A percentile compares a stretch with the other conserved stretches of the same genome.
phyloP scores from a whole-genome alignment of 208 protist species.

The Zelonia costaricensis region DNA sequence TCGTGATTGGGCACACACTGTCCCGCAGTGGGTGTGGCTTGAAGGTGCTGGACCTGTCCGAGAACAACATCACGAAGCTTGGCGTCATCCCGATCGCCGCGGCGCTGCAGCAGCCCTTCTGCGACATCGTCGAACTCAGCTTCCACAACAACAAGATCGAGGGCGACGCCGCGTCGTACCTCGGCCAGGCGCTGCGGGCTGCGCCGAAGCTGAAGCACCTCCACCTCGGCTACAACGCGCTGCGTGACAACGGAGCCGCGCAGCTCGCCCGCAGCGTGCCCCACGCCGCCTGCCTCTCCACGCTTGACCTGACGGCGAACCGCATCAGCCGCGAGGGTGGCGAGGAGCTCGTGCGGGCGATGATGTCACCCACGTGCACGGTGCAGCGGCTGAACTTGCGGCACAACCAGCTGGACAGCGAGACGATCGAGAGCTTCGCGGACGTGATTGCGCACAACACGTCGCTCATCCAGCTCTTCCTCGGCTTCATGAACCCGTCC shows the following conservation, averaged over 20 bases:
- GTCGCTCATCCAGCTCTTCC: constrained; percentile 89
- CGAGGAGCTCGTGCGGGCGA: constrained; percentile 55
- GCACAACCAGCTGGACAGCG: constrained; percentile 82
- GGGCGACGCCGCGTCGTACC: constrained; percentile 61
- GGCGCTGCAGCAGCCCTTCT: constrained; percentile 57
- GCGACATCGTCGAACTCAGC: constrained; percentile 82
- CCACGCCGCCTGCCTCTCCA: constrained; percentile 48
- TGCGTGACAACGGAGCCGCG: constrained; percentile 74
- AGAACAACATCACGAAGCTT: constrained; percentile 84
- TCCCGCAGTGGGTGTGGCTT: constrained; percentile 73
- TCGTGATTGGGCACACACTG: constrained; percentile 77
- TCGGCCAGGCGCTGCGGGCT: constrained; percentile 57
- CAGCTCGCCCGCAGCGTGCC: constrained; percentile 71
- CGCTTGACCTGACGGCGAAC: constrained; percentile 88
- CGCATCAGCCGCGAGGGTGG: constrained; percentile 77
- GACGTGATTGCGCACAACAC: constrained; percentile 70
- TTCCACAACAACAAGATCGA: constrained; percentile 92
- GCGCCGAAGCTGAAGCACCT: constrained; percentile 78
- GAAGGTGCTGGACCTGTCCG: constrained; percentile 87
- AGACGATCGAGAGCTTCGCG: constrained; percentile 61
- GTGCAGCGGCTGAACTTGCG: constrained; percentile 87
- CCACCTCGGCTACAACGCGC: constrained; percentile 88
- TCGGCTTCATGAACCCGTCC: constrained; percentile 88
- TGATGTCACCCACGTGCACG: constrained; percentile 55
- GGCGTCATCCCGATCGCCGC: constrained; percentile 79